A percentile compares a stretch with the other conserved stretches of the same genome.
These are phyloP conservation scores for Wickerhamiella dianesei DNA, from an alignment of 805 yeast species.

Conservation along the genomic window DNA sequence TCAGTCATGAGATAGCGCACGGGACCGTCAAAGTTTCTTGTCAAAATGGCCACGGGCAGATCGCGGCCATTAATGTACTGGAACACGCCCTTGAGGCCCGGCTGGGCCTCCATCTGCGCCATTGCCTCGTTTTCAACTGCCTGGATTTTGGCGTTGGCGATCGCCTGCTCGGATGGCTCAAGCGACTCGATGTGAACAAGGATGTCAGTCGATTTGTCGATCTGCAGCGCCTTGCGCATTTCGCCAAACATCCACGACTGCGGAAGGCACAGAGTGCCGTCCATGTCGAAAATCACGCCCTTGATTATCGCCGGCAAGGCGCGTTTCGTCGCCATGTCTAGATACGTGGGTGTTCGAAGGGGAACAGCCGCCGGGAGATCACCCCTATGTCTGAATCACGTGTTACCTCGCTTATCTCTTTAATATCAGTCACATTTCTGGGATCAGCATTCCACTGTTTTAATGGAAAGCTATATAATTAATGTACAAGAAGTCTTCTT, in stretches of 20 bases:
- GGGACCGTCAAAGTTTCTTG: slow-evolving; percentile 45
- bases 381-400: too few relatives aligned
- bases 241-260: slow-evolving; percentile 33
- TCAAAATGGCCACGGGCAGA: slow-evolving; percentile 44
- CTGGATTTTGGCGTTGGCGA: slow-evolving; percentile 36
- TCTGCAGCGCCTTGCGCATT: slow-evolving; percentile 48
- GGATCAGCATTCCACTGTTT: too few relatives aligned
- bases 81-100: slow-evolving; percentile 36
- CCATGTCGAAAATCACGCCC: slow-evolving; percentile 66
- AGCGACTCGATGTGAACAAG: slow-evolving; percentile 37
- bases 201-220: slow-evolving; percentile 37
- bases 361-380: too few relatives aligned
- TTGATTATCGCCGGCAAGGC: slow-evolving; percentile 20
- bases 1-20: slow-evolving; percentile 38
- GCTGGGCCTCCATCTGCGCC: slow-evolving; percentile 38
- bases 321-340: too few relatives aligned
- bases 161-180: slow-evolving; percentile 27
- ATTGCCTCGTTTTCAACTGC: slow-evolving; percentile 50
- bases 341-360: too few relatives aligned
- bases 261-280: slow-evolving; percentile 59
- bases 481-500: too few relatives aligned
- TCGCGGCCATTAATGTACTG: slow-evolving; percentile 19
- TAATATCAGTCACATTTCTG: too few relatives aligned
- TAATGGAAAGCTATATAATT: too few relatives aligned
- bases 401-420: too few relatives aligned